phyloP scores from a whole-genome alignment of 2,329 filamentous ascomycete genomes.

The Blastomyces percursus region DNA sequence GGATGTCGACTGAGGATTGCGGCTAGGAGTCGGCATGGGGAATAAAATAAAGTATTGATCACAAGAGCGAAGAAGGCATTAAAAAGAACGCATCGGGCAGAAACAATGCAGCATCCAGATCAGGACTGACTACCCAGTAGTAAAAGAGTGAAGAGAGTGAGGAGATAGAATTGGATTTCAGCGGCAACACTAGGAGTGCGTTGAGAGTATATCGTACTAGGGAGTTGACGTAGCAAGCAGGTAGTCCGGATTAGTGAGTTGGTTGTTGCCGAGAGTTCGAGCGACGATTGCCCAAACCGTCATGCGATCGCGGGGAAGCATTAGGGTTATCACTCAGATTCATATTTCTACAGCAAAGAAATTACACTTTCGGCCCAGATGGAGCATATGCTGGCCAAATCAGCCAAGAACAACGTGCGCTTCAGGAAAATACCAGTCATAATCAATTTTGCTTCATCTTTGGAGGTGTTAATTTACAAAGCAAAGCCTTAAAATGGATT shows the following conservation, averaged over 20 bases:
- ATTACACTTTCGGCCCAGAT: not conserved
- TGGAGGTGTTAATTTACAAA: slow-evolving; percentile 1
- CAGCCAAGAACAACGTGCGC: not conserved
- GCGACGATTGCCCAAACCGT: slow-evolving; percentile 7
- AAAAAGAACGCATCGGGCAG: slow-evolving; percentile 27
- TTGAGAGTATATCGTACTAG: not conserved
- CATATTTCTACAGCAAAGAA: not conserved
- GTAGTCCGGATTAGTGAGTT: not conserved
- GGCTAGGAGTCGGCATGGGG: slow-evolving; percentile 42
- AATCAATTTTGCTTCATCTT: not conserved
- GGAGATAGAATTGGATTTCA: not conserved
- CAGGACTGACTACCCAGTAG: slow-evolving; percentile 4
- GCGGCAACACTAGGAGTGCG: not conserved
- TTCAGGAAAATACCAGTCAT: not conserved
- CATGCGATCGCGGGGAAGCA: slow-evolving; percentile 27
- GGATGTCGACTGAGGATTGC: slow-evolving; percentile 34
- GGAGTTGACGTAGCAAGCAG: not conserved
- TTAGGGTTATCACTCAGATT: not conserved
- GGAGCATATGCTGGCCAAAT: not conserved
- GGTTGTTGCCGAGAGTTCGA: not conserved
- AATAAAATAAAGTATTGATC: slow-evolving; percentile 16
- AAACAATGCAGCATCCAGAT: slow-evolving; percentile 16
- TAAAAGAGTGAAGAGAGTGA: not conserved
- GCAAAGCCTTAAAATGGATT: not conserved
- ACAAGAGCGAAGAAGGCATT: slow-evolving; percentile 13